Percentiles rank a stretch among this genome's conserved stretches.
Conservation (phyloP, 148 eudicot genomes). For the Cornus controversa region DNA sequence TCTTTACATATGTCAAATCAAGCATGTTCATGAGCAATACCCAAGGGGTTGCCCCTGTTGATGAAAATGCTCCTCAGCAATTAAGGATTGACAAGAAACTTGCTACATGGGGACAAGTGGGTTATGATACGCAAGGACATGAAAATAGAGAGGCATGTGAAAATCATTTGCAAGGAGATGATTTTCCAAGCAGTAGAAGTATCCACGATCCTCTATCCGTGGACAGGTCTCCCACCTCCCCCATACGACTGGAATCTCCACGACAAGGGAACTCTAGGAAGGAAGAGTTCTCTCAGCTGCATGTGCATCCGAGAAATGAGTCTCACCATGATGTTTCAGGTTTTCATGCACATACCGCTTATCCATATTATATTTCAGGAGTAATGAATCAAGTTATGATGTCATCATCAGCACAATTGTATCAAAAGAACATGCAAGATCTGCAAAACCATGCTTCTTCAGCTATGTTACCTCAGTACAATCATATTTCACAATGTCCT, state of each 20-base stretch:
- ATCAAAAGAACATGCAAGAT: too few relatives aligned
- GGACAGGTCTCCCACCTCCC: slow-evolving; percentile 70
- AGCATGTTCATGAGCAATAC: slow-evolving; percentile 38
- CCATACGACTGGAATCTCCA: slow-evolving; percentile 39
- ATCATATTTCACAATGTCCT: too few relatives aligned
- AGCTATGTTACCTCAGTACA: too few relatives aligned
- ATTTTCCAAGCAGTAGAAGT: slow-evolving; percentile 58
- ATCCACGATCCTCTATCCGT: slow-evolving; percentile 59
- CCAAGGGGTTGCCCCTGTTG: slow-evolving; percentile 30
- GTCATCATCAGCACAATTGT: too few relatives aligned
- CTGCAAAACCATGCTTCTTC: too few relatives aligned
- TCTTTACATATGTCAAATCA: slow-evolving; percentile 85
- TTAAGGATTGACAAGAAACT: slow-evolving; percentile 29
- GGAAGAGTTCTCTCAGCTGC: slow-evolving; percentile 50
- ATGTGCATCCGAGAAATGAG: slow-evolving; percentile 44
- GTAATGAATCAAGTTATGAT: slow-evolving; percentile 72
- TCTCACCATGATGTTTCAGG: slow-evolving; percentile 45
- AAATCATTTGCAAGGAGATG: slow-evolving; percentile 46
- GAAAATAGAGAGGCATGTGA: slow-evolving; percentile 37
- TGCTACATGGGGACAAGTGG: slow-evolving; percentile 26
- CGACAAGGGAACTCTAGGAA: slow-evolving; percentile 41
- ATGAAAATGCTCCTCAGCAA: slow-evolving; percentile 35
- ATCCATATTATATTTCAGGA: slow-evolving; percentile 72
- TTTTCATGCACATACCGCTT: slow-evolving; percentile 33
- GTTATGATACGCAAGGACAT: slow-evolving; percentile 24